A percentile compares a stretch with the other conserved stretches of the same genome.
These are phyloP conservation scores for Didymella lethalis DNA, from an alignment of 2,329 filamentous ascomycete genomes.

Conservation along the genomic window DNA sequence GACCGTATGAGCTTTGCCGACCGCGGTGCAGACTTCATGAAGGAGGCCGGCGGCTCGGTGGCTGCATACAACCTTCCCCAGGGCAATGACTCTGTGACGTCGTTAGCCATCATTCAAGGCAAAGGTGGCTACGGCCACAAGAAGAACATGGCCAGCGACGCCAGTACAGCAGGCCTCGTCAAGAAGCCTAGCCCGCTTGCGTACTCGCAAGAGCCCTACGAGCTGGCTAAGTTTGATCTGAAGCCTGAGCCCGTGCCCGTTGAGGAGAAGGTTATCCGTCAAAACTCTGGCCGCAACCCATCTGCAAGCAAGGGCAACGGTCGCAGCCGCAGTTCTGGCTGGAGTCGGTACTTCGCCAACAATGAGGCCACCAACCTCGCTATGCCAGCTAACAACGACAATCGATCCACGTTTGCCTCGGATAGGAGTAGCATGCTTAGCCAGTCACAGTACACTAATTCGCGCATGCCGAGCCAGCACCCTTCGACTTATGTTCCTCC, in stretches of 20 bases:
- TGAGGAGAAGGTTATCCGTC: constrained; percentile 45
- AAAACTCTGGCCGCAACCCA: constrained; percentile 44
- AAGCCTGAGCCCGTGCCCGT: constrained; percentile 44
- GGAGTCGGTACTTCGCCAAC: constrained; percentile 80
- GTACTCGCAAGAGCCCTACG: constrained; percentile 52
- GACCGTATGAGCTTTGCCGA: constrained; percentile 60
- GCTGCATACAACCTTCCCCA: constrained; percentile 44
- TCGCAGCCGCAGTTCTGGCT: constrained; percentile 68
- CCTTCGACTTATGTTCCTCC: constrained; percentile 76
- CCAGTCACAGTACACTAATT: constrained; percentile 60
- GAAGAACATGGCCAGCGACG: constrained; percentile 64
- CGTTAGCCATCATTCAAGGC: constrained; percentile 62
- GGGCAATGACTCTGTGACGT: constrained; percentile 51
- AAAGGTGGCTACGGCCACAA: constrained; percentile 60
- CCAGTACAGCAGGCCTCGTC: constrained; percentile 67
- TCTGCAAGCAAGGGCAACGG: constrained; percentile 29
- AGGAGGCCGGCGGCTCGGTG: constrained; percentile 57
- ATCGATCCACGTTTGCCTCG: constrained; percentile 50
- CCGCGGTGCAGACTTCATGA: constrained; percentile 61
- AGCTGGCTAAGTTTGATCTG: constrained; percentile 56
- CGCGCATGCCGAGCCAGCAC: constrained; percentile 62
- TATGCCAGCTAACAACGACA: constrained; percentile 69
- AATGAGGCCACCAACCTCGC: constrained; percentile 66
- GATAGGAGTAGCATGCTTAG: constrained; percentile 51
- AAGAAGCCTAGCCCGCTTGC: constrained; percentile 59